These are phyloP conservation scores for Microdochium paspali DNA, from an alignment of 2,329 filamentous ascomycete genomes.

Conservation along the genomic window DNA sequence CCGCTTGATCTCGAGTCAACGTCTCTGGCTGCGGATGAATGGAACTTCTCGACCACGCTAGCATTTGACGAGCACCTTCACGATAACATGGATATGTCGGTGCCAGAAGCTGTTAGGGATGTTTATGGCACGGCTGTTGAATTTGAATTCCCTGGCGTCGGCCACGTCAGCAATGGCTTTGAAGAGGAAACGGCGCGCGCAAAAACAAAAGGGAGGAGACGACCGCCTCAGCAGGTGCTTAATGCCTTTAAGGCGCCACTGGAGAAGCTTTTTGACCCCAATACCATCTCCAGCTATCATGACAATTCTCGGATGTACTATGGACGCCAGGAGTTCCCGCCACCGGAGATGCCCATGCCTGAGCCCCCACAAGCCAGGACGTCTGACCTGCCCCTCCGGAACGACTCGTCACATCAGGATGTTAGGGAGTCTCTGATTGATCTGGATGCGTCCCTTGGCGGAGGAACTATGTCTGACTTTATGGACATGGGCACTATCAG, in stretches of 20 bases:
- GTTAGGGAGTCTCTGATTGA: conserved; percentile 58
- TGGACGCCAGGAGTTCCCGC: conserved; percentile 32
- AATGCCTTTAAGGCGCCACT: conserved; percentile 48
- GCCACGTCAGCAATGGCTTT: conserved; percentile 17
- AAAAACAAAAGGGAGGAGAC: conserved; percentile 41
- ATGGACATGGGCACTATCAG: conserved; percentile 52
- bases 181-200: conserved; percentile 42
- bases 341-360: conserved; percentile 4
- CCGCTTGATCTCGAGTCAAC: conserved; percentile 33
- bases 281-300: conserved; percentile 54
- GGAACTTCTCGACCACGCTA: conserved; percentile 59
- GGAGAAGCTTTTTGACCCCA: conserved; percentile 57
- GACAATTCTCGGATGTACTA: conserved; percentile 56
- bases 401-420: conserved; percentile 41
- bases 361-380: conserved; percentile 1
- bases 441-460: conserved; percentile 49
- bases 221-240: conserved; percentile 48
- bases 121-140: conserved; percentile 51
- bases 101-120: conserved; percentile 47
- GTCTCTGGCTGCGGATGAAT: conserved; percentile 46
- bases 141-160: conserved; percentile 37
- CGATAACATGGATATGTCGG: conserved; percentile 33
- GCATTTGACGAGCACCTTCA: conserved; percentile 53
- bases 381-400: conserved; percentile 50
- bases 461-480: conserved; percentile 46